Evolutionary conservation across 139 green algal genomes (phyloP).

Genomic region (Micromonas commoda): DNA sequence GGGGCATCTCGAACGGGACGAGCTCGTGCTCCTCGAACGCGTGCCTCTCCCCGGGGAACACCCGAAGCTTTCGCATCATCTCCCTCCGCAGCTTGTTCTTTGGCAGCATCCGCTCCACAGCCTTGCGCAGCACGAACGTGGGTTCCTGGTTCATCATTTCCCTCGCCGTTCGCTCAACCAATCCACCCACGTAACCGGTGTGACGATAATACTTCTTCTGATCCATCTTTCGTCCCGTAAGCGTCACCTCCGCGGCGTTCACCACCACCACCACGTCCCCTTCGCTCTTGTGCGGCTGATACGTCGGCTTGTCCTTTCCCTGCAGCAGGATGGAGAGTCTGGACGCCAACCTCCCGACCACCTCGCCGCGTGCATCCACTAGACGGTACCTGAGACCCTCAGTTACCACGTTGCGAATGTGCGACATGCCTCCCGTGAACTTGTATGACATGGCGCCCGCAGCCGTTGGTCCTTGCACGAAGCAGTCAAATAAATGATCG

Average conservation of each 20-base stretch:
- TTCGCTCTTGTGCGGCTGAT: constrained; percentile 34
- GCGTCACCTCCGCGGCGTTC: constrained; percentile 42
- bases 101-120: constrained; percentile 50
- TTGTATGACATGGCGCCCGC: background rate
- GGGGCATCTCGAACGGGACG: constrained; percentile 15
- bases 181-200: constrained; percentile 47
- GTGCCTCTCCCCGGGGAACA: constrained; percentile 42
- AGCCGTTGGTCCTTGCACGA: background rate
- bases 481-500: background rate
- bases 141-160: constrained; percentile 38
- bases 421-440: background rate
- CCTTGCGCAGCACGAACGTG: constrained; percentile 41
- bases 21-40: constrained; percentile 39
- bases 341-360: constrained; percentile 1
- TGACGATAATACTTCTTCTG: constrained; percentile 47
- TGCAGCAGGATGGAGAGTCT: constrained; percentile 32
- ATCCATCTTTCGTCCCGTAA: constrained; percentile 47
- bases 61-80: constrained; percentile 43
- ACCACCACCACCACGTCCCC: constrained; percentile 50
- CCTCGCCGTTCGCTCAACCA: constrained; percentile 42
- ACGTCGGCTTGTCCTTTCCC: constrained; percentile 59
- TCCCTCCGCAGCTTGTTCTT: constrained; percentile 41
- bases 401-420: background rate
- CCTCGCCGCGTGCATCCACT: constrained; percentile 1
- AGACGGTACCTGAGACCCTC: background rate